Base-by-base conservation (phyloP, 768 basidiomycete genomes). In the Trametes sanguinea region DNA sequence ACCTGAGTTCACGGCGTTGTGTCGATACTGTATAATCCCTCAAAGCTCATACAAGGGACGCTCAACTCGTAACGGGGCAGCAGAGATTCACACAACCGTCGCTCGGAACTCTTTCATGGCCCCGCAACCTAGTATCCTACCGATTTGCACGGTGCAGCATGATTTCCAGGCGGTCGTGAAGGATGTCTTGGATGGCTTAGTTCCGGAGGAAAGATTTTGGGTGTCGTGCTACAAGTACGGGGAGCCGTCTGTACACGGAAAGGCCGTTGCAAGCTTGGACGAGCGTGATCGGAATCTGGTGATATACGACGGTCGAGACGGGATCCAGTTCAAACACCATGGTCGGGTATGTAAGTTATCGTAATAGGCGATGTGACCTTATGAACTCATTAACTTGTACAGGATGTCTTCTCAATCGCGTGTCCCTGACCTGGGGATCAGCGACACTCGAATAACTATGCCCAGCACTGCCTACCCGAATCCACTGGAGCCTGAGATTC, bases 181-280 rank as follows among this genome's bases (percentile, higher is more conserved):
- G 33, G 90, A 94, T 66, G 84, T 92, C 2, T 74, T 78, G 16
- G 80, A 83, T 40, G 87, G 84, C 0, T 61, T 83, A 2, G 75
- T 89, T 0, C 78, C 82, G 0, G 73, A 70, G 4, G 90, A 92
- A 61, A 80, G 80, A 60, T 83, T 89, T 70, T 93, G 89, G 89
- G 73, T 92, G 2, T 92, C 90, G 3, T 87, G 85, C 69, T 92
- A 92, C 76, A 79, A 81, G 60, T 47, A 72, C 0, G 78, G 77
- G 3, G 75, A 79, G 60, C 73, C 77, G 17, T 85, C 85, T 7
- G 81, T 89, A 0, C 90, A 93, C 68, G 84, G 86, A 0, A 88
- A 86, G 73, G 78, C 89, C 27, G 73, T 75, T 29, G 81, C 83
- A 4, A 71, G 76, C 45, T 75, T 86, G 32, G 82, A 86, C 65